Base-by-base conservation (phyloP, 768 basidiomycete species). In the Candolleomyces aberdarensis region DNA sequence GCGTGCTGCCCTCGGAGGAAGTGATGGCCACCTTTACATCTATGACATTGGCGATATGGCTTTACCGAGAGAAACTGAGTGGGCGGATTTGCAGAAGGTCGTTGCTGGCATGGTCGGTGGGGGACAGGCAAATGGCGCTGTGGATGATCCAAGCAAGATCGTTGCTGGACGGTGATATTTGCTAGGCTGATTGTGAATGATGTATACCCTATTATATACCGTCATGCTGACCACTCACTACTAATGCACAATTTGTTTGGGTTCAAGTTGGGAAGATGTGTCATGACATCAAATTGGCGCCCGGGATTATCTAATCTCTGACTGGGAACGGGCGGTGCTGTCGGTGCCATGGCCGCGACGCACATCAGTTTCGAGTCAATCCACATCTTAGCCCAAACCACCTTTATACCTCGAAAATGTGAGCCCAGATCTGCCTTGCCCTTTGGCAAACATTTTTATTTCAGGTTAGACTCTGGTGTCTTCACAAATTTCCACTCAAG, bases 31-130 rank as follows among this genome's bases (percentile, higher is more conserved):
- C 64, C 75, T 99, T 61, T 96, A 97, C 74, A 83, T 99, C 40
- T 98, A 96, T 71, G 96, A 98, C 70, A 86, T 98, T 63, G 94
- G 95, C 11, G 95, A 98, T 68, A 86, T 92, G 81, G 90, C 86
- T 0, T 80, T 91, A 22, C 92, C 96, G 0, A 78, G 92, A 60
- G 96, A 98, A 74, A 82, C 85, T 5, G 96, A 98, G 73, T 98
- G 96, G 96, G 84, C 86, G 3, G 94, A 97, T 63, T 74, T 98
- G 80, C 93, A 96, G 72, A 91, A 90, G 79, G 91, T 88, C 9
- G 70, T 98, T 10, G 83, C 89, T 19, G 88, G 88, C 1, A 82
- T 96, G 64, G 82, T 83, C 13, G 86, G 85, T 43, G 85, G 79
- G 56, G 80, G 78, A 10, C 80, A 82, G 67, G 67, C 74, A 15